phyloP scores from a whole-genome alignment of 352 stramenopile species.

The Globisporangium apiculatum region DNA sequence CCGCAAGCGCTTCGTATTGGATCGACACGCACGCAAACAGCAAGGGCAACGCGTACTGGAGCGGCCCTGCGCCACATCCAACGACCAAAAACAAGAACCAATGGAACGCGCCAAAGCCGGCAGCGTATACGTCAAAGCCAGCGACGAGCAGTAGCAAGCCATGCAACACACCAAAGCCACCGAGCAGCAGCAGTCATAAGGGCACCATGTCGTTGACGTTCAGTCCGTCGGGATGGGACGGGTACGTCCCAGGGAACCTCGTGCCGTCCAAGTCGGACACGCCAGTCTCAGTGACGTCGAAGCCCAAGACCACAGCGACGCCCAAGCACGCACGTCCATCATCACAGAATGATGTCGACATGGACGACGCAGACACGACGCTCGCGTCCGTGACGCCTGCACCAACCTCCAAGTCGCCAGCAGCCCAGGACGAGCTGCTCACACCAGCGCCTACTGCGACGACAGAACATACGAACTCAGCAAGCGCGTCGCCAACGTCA shows the following conservation, averaged over 20 bases:
- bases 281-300: not conserved
- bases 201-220: conserved; percentile 7
- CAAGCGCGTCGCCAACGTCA: not conserved
- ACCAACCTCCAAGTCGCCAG: conserved; percentile 3
- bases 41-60: conserved; percentile 12
- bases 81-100: conserved; percentile 6
- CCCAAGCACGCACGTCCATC: not conserved
- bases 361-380: not conserved
- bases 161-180: not conserved
- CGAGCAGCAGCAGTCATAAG: not conserved
- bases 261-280: conserved; percentile 1
- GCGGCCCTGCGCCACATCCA: not conserved
- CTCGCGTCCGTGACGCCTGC: not conserved
- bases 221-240: conserved; percentile 6
- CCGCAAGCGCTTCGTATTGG: conserved; percentile 2
- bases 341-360: not conserved
- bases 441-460: conserved; percentile 5
- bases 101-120: not conserved
- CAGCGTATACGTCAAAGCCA: not conserved
- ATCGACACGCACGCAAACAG: conserved; percentile 8
- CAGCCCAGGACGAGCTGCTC: not conserved
- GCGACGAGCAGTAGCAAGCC: not conserved
- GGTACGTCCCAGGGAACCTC: conserved; percentile 6
- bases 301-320: not conserved
- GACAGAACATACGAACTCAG: conserved; percentile 2